Percentiles rank a stretch among this genome's conserved stretches.
Evolutionary conservation across 257 asterid genomes (phyloP).

Genomic region (Scutellaria galericulata): DNA sequence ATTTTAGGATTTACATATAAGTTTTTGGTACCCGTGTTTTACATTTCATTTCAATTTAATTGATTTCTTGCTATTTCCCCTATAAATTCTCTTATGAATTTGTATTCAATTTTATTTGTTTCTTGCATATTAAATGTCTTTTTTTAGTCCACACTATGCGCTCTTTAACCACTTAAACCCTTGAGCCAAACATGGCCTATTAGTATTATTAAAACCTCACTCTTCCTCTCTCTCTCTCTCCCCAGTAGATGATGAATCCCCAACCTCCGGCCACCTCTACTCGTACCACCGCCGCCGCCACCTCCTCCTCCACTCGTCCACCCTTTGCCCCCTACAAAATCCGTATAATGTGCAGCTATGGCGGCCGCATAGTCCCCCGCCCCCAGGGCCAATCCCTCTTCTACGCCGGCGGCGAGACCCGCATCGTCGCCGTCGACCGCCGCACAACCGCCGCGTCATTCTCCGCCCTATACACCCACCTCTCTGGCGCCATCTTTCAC

Average conservation of each 20-base stretch:
- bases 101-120: too few relatives aligned
- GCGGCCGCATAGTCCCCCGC: slow-evolving; percentile 87
- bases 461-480: slow-evolving; percentile 52
- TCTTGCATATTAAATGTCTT: too few relatives aligned
- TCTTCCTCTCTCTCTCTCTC: slow-evolving; percentile 36
- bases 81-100: too few relatives aligned
- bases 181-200: not conserved
- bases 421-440: slow-evolving; percentile 81
- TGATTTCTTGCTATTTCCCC: too few relatives aligned
- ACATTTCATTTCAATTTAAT: too few relatives aligned
- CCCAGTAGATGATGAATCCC: slow-evolving; percentile 47
- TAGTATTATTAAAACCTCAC: slow-evolving; percentile 32
- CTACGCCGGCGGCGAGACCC: slow-evolving; percentile 87
- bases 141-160: too few relatives aligned
- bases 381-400: slow-evolving; percentile 70
- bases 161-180: too few relatives aligned
- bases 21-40: too few relatives aligned
- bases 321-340: slow-evolving; percentile 55
- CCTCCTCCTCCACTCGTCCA: slow-evolving; percentile 34
- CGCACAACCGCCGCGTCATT: slow-evolving; percentile 62
- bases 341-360: slow-evolving; percentile 95
- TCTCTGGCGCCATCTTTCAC: slow-evolving; percentile 58
- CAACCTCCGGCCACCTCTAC: slow-evolving; percentile 47
- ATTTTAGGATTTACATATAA: too few relatives aligned
- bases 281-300: slow-evolving; percentile 30